Evolutionary conservation across 345 rosid genomes (phyloP).

Genomic region (Salix brachista): DNA sequence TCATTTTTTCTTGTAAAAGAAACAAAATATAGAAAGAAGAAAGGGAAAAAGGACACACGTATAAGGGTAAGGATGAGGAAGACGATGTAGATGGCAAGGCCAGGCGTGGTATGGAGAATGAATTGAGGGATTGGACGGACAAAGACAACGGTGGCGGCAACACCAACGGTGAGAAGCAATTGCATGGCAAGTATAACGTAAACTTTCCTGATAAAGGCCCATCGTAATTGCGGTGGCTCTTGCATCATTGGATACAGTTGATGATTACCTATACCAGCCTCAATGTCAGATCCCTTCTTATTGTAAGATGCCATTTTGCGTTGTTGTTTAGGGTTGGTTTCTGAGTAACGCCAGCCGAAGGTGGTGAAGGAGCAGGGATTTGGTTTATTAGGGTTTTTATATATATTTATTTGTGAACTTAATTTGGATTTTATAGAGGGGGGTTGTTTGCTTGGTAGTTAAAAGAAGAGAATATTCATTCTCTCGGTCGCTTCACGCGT

Average conservation of each 20-base stretch:
- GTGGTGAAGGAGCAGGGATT: too few species aligned
- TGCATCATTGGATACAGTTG: background rate
- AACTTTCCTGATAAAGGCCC: slow-evolving; percentile 20
- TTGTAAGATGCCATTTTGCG: background rate
- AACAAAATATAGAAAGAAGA: background rate
- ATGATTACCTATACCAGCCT: background rate
- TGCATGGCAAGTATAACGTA: slow-evolving; percentile 4
- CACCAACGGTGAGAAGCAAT: slow-evolving; percentile 7
- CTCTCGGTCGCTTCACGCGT: too few species aligned
- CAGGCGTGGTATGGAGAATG: slow-evolving; percentile 1
- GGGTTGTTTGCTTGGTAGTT: too few species aligned
- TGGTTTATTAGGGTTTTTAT: too few species aligned
- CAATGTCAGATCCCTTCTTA: background rate
- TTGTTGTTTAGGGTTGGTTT: too few species aligned
- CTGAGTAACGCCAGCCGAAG: too few species aligned
- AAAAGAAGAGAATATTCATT: too few species aligned
- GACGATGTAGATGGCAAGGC: slow-evolving; percentile 7
- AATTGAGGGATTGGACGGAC: background rate
- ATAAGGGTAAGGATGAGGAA: background rate
- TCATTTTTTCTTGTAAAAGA: too few species aligned
- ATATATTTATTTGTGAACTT: too few species aligned
- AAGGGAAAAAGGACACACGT: background rate
- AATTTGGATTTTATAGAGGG: too few species aligned
- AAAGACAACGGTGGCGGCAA: slow-evolving; percentile 1
- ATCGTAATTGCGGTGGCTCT: background rate